phyloP scores from a whole-genome alignment of 805 yeast species.

The Isabelozyma pseudorhagii region DNA sequence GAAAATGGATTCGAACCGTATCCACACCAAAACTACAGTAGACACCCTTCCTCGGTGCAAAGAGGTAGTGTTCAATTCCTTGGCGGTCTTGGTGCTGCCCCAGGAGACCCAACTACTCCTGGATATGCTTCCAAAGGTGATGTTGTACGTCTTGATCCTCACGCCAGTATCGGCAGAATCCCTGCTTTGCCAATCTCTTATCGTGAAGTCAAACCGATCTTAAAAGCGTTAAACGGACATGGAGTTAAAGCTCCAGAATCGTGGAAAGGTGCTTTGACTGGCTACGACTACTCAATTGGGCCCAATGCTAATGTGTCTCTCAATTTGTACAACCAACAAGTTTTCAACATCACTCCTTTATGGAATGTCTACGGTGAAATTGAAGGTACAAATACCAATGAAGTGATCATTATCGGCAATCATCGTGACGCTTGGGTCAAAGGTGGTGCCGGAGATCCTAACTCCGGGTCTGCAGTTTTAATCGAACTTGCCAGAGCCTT shows the following conservation, averaged over 20 bases:
- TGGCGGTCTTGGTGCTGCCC: conserved; percentile 47
- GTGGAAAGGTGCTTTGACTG: conserved; percentile 41
- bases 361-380: conserved; percentile 45
- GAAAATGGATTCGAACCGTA: conserved; percentile 61
- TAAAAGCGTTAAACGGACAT: conserved; percentile 36
- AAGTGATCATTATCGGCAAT: conserved; percentile 42
- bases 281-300: conserved; percentile 37
- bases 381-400: conserved; percentile 36
- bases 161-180: conserved; percentile 31
- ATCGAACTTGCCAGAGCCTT: conserved; percentile 43
- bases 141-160: conserved; percentile 31
- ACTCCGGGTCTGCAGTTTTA: conserved; percentile 42
- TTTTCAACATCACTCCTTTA: conserved; percentile 37
- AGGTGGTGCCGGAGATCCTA: conserved; percentile 48
- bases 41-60: conserved; percentile 74
- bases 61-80: conserved; percentile 68
- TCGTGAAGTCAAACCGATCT: conserved; percentile 43
- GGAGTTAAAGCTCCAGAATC: conserved; percentile 26
- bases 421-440: conserved; percentile 48
- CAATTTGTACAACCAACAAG: conserved; percentile 40
- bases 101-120: conserved; percentile 80
- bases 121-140: conserved; percentile 57
- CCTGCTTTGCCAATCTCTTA: conserved; percentile 44
- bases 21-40: conserved; percentile 67
- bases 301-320: conserved; percentile 33